Conservation (phyloP, 345 rosid species). For the Punica granatum region DNA sequence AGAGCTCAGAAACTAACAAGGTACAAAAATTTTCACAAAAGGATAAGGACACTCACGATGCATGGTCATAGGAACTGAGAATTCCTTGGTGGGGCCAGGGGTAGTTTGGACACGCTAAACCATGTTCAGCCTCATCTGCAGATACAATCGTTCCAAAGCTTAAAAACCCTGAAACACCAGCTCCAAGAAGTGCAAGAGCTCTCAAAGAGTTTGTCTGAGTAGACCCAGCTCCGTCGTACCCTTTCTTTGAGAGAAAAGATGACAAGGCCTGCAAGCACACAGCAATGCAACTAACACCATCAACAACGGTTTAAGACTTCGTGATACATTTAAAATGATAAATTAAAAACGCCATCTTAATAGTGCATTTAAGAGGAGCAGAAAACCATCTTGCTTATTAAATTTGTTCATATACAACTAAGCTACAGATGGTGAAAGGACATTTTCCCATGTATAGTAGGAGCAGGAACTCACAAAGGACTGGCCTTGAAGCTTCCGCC, state of each 20-base stretch:
- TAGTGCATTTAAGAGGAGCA: not conserved
- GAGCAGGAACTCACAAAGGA: constrained; percentile 38
- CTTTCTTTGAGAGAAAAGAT: constrained; percentile 58
- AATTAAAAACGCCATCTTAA: not conserved
- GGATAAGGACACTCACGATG: constrained; percentile 63
- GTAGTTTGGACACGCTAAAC: constrained; percentile 70
- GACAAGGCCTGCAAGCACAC: constrained; percentile 42
- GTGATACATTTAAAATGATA: not conserved
- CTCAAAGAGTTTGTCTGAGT: constrained; percentile 46
- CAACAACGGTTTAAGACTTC: not conserved
- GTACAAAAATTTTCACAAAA: not conserved
- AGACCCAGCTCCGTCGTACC: constrained; percentile 51
- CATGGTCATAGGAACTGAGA: constrained; percentile 96
- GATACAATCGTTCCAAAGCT: constrained; percentile 71
- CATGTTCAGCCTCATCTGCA: constrained; percentile 99
- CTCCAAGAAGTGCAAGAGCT: constrained; percentile 70
- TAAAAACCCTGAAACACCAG: constrained; percentile 80
- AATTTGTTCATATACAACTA: not conserved
- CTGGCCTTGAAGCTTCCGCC: constrained; percentile 68
- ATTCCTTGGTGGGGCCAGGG: constrained; percentile 99
- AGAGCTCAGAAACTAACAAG: not conserved
- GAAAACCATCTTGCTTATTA: not conserved
- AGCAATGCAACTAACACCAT: not conserved
- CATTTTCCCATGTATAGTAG: not conserved
- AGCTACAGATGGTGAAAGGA: not conserved